Evolutionary conservation across 2,329 filamentous ascomycete species (phyloP), one percentile per base, ranked within the genome.

Genomic region (Periconia macrospinosa): DNA sequence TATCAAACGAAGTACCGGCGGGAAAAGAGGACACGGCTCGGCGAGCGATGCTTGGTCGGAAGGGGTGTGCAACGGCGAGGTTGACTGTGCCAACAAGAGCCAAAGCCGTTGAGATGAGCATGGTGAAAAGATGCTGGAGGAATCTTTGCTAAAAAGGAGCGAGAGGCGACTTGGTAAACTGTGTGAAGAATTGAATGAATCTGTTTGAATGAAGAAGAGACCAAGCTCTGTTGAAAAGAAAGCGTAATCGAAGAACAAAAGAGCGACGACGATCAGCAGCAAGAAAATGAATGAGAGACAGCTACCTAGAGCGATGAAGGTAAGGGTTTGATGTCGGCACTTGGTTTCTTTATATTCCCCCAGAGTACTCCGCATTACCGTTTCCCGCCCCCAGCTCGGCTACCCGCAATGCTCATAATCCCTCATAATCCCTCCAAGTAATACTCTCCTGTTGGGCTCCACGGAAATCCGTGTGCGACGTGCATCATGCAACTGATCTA

Each of bases 1-100:
- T 64, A 53, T 64, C 61, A 57, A 60, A 64, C 13, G 54, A 40
- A 6, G 41, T 54, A 37, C 59, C 56, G 3, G 50, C 47, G 11
- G 59, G 52, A 42, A 62, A 62, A 15, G 50, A 27, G 20, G 53
- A 20, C n/a, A 57, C 43, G 1, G 43, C 51, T 18, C 51, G 52
- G 20, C 53, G 41, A 15, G 47, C 30, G n/a, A 15, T 27, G 40
- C 27, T 14, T 14, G 37, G 20, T 10, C 7, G 14, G 17, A 51
- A 42, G 3, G 59, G 57, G 40, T 51, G 47, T 11, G 52, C 49
- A 18, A 48, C 42, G 9, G 53, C 48, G 10, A 60, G 41, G 23
- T 45, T 18, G 23, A 49, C 50, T 13, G 50, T 45, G 43, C 50
- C 40, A 18, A 49, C 41, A 8, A 61, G 49, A 41, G 46, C 43